Percentiles rank a stretch among this genome's conserved stretches.
Evolutionary conservation across 2,329 filamentous ascomycete species (phyloP).

Genomic region (Parasarocladium wereldwijsianum): DNA sequence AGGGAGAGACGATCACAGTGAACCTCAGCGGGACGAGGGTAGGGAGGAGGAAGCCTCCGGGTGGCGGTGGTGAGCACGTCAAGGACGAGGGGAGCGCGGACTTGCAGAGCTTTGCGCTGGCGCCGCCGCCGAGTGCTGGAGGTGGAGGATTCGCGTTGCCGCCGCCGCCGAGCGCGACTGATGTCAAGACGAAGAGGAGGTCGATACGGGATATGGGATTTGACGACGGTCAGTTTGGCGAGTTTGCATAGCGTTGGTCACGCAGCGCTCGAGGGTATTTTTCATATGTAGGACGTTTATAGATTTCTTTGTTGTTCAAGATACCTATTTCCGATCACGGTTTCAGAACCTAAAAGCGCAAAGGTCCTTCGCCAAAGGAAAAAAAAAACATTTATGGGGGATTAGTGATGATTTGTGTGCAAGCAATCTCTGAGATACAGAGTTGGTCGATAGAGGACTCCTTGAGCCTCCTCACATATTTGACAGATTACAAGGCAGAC

Average conservation of each 20-base stretch:
- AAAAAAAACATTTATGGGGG: too few relatives aligned
- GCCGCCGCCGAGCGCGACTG: conserved; percentile 49
- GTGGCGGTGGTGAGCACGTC: conserved; percentile 6
- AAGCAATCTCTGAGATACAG: too few relatives aligned
- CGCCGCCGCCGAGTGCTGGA: conserved; percentile 46
- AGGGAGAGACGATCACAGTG: conserved; percentile 78
- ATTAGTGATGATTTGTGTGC: too few relatives aligned
- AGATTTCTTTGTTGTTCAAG: background rate
- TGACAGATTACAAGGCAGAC: conserved; percentile 12
- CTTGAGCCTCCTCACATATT: background rate
- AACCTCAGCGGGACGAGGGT: conserved; percentile 48
- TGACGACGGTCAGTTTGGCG: conserved; percentile 78
- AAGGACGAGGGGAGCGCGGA: conserved; percentile 10
- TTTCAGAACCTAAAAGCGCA: background rate
- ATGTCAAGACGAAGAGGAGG: conserved; percentile 42
- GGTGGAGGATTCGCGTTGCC: conserved; percentile 40
- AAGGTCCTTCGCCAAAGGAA: background rate
- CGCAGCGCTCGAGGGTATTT: conserved; percentile 4
- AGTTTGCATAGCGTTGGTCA: conserved; percentile 43
- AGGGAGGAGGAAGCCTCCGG: conserved; percentile 29
- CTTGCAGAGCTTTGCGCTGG: conserved; percentile 52
- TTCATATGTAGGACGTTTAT: conserved; percentile 4
- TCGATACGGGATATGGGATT: conserved; percentile 58
- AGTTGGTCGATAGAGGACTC: too few relatives aligned
- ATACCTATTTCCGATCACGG: background rate